Evolutionary conservation across 2,329 filamentous ascomycete species (phyloP), one percentile per base, ranked within the genome.

Genomic region (Ophiostoma pallidulum): DNA sequence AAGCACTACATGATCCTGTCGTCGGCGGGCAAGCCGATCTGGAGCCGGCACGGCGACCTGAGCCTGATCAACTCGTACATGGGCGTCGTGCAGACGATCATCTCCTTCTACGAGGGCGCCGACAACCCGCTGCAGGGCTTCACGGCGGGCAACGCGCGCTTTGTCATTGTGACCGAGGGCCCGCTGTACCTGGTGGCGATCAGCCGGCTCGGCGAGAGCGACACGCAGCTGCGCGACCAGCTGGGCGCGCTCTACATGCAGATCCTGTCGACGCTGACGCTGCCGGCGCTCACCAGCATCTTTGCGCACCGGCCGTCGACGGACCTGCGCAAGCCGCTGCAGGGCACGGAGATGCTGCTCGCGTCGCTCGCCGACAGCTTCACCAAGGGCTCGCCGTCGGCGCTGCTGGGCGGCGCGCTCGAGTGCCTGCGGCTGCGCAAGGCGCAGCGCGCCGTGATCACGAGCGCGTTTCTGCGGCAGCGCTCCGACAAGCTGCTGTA

Each of bases 1-100:
- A 98, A 98, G 66, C 92, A 98, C 66, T 98, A 95, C 64, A 80
- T 98, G 66, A 94, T 98, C 58, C 71, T 98, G 2, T 97, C 92
- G 3, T 91, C 89, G 13, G 91, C 94, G 9, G 92, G 92, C 18
- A 98, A 98, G 63, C 94, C 92, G 10, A 94, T 98, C 41, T 98
- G 91, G 73, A 97, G 89, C 59, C 79, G 94, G 41, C 91, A 98
- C 62, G 92, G 94, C 35, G 88, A 96, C 57, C 76, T 94, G 55
- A 81, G 84, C 47, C 71, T 97, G 37, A 88, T 97, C 61, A 95
- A 94, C 58, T 85, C 86, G 43, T 96, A 92, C 58, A 91, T 97
- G 62, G 92, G 92, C 35, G 84, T 98, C 16, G 83, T 96, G 2
- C 92, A 97, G 63, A 98, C 92, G 37, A 91, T 98, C 57, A 95